Percentiles rank a stretch among this genome's conserved stretches.
These are phyloP conservation scores for Fragilariopsis cylindrus DNA, from an alignment of 108 stramenopile species.

Conservation along the genomic window DNA sequence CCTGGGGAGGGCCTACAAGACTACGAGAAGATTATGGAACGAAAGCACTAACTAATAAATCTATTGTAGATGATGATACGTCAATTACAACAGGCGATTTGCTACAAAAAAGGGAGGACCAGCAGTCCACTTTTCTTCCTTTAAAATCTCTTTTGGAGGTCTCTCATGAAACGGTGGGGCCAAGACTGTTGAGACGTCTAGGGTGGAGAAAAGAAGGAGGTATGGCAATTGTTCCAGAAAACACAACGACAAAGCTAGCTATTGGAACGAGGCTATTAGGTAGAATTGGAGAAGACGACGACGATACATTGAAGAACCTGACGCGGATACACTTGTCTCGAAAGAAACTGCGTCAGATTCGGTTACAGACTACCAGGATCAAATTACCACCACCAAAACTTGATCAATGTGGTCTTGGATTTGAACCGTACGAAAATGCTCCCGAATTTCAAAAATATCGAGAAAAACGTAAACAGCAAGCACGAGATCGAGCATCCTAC, in stretches of 20 bases:
- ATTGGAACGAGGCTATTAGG: background rate
- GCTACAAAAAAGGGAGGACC: background rate
- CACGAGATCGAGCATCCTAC: conserved; percentile 33
- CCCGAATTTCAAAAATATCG: conserved; percentile 71
- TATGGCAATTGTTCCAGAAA: conserved; percentile 44
- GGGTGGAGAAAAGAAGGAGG: conserved; percentile 60
- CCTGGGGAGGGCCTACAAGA: conserved; percentile 56
- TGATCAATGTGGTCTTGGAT: conserved; percentile 74
- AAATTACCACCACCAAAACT: conserved; percentile 73
- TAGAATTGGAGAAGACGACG: background rate
- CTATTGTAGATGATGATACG: background rate
- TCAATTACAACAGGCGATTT: background rate
- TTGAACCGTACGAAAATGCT: conserved; percentile 68
- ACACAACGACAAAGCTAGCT: background rate
- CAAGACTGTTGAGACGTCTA: conserved; percentile 53
- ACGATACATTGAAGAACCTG: conserved; percentile 1
- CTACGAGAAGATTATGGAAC: conserved; percentile 33
- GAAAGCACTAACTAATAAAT: background rate
- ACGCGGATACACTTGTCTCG: conserved; percentile 24
- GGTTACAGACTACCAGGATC: conserved; percentile 38
- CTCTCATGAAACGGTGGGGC: conserved; percentile 44
- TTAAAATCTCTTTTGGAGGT: conserved; percentile 13
- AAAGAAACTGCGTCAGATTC: conserved; percentile 42
- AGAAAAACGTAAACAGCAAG: conserved; percentile 48
- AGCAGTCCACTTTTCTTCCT: background rate